Conservation (phyloP, 192 early-diverging fungal species). For the Coemansia sp. region DNA sequence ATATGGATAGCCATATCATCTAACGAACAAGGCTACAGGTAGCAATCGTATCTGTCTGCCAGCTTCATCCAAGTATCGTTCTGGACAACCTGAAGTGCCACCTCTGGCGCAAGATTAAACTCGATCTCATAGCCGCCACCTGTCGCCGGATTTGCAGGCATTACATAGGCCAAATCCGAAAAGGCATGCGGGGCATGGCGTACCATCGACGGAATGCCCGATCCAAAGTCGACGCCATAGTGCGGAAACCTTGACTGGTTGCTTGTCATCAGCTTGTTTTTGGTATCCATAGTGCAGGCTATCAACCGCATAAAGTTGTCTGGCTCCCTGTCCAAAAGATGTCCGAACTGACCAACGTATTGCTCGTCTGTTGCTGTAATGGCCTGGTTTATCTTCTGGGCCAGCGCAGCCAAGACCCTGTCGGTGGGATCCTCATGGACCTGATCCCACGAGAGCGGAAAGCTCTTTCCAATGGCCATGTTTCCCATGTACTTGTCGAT, state of each 20-base stretch:
- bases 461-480: background rate
- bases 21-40: background rate
- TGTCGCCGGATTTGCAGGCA: background rate
- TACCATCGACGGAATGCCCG: slow-evolving; percentile 5
- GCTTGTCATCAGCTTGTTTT: slow-evolving; percentile 9
- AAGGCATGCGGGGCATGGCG: background rate
- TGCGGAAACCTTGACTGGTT: slow-evolving; percentile 26
- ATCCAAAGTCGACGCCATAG: slow-evolving; percentile 30
- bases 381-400: background rate
- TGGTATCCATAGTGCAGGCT: background rate
- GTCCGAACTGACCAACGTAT: background rate
- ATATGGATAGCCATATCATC: too few species aligned
- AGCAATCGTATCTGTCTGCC: background rate
- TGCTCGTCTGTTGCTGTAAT: background rate
- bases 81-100: background rate
- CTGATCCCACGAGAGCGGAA: background rate
- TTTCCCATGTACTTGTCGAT: background rate
- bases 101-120: background rate
- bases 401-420: background rate
- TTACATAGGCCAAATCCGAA: background rate
- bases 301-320: background rate
- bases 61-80: background rate
- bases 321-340: background rate
- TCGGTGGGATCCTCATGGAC: background rate
- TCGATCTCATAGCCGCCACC: slow-evolving; percentile 4